Evolutionary conservation across 1,284 basidiomycete species (phyloP).

Genomic region (Dichomitus squalens): DNA sequence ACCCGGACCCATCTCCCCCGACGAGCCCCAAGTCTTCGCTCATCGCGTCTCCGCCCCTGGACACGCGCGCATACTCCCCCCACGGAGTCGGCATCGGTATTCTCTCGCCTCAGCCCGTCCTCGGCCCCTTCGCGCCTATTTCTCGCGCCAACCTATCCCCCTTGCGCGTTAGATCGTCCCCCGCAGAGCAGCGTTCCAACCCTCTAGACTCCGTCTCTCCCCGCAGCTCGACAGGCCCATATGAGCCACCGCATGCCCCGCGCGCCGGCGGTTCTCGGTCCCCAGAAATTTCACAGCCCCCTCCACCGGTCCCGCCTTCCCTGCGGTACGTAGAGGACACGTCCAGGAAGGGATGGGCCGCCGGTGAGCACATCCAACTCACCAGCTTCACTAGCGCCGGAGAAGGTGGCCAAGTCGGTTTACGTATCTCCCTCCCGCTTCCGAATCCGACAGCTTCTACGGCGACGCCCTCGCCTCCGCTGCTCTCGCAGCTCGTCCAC

Average conservation of each 20-base stretch:
- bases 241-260: constrained; percentile 13
- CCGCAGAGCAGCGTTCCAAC: constrained; percentile 24
- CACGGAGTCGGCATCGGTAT: constrained; percentile 34
- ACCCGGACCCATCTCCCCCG: constrained; percentile 14
- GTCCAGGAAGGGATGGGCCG: constrained; percentile 8
- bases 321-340: constrained; percentile 17
- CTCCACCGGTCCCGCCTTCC: constrained; percentile 19
- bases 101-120: constrained; percentile 29
- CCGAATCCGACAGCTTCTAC: constrained; percentile 24
- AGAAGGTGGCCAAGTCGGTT: constrained; percentile 10
- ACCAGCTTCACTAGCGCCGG: constrained; percentile 16
- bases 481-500: constrained; percentile 14
- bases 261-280: constrained; percentile 13
- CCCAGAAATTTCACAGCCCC: constrained; percentile 14
- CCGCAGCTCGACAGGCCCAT: constrained; percentile 12
- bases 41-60: constrained; percentile 27
- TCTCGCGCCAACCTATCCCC: constrained; percentile 22
- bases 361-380: constrained; percentile 16
- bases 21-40: constrained; percentile 17
- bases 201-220: constrained; percentile 20
- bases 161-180: constrained; percentile 25
- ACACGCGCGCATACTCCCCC: constrained; percentile 26
- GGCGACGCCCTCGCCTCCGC: constrained; percentile 27
- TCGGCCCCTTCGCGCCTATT: constrained; percentile 26
- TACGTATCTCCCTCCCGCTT: constrained; percentile 29